Conservation (phyloP, 306 rosid genomes). For the Inga laurina region DNA sequence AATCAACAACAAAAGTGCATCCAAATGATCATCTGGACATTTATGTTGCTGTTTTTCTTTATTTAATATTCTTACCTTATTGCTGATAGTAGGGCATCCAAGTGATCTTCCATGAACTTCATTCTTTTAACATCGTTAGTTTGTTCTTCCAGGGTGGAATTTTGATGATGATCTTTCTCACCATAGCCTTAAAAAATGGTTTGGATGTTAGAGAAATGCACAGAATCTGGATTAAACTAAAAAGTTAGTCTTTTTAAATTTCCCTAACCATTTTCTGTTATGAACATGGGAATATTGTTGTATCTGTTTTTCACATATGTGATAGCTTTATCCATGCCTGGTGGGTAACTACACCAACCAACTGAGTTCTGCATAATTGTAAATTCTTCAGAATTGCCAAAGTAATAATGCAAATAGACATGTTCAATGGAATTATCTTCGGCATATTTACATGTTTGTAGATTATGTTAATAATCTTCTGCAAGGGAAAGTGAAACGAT, state of each 20-base stretch:
- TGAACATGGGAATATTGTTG: conserved; percentile 55
- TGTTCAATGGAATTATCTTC: background rate
- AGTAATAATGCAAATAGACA: background rate
- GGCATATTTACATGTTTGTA: background rate
- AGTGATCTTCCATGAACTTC: background rate
- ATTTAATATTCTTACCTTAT: conserved; percentile 18
- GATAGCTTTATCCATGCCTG: conserved; percentile 57
- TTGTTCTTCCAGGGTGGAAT: background rate
- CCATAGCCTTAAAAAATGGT: background rate
- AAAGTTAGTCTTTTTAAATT: background rate
- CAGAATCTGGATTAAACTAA: background rate
- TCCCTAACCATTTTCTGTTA: conserved; percentile 62
- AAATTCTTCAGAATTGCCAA: background rate
- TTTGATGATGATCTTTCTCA: background rate
- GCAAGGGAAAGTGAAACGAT: background rate
- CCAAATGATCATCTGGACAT: background rate
- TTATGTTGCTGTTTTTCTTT: too few species aligned
- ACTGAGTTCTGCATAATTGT: conserved; percentile 39
- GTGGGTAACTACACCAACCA: conserved; percentile 51
- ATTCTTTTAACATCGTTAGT: background rate
- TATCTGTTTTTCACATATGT: conserved; percentile 52
- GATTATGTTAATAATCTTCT: background rate
- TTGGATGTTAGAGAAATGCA: background rate
- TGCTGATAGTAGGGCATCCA: conserved; percentile 25
- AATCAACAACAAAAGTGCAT: background rate